Evolutionary conservation across 306 rosid species (phyloP), one percentile per base, ranked within the genome.

Genomic region (Datisca glomerata): DNA sequence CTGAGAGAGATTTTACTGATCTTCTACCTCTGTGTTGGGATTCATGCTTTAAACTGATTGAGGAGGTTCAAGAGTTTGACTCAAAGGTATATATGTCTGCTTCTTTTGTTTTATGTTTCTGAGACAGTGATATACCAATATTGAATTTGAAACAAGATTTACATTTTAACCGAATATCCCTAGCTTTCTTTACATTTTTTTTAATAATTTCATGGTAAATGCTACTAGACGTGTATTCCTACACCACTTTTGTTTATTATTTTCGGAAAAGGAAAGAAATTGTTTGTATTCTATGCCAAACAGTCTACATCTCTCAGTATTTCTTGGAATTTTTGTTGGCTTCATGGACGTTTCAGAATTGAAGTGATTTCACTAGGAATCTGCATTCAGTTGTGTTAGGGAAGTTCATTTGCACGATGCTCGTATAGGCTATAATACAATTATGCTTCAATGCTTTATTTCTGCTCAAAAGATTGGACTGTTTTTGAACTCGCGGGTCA

Each of bases 21-120:
- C 94, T 87, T 54, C 89, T 87, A 24, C 85, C 94, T 34, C 53
- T 74, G 53, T 87, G 97, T 53, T 87, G 94, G 97, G 93, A 72
- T 24, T 79, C 87, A 8, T 79, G 94, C 71, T 82, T 87, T 59
- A 79, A 65, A 58, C 59, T 87, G 78, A 67, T 79, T 42, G 97
- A 79, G 56, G 89, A 74, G 33, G 94, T 87, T 63, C 87, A 71
- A 73, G 97, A 87, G 71, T 87, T 87, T 45, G 97, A 87, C 60
- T 87, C 97, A 18, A 87, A 87, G 97, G 97, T 87, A 73, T 35
- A 28, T 24, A 14, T 51, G 12, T 47, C 49, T 55, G 47, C 37
- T 38, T 17, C 49, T 57, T 52, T 13, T 47, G 19, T 47, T 24
- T 35, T 15, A 12, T 21, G 56, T 14, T 50, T 50, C 10, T 21